Evolutionary conservation across 257 asterid species (phyloP), one percentile per base, ranked within the genome.

Genomic region (Scutellaria barbata): DNA sequence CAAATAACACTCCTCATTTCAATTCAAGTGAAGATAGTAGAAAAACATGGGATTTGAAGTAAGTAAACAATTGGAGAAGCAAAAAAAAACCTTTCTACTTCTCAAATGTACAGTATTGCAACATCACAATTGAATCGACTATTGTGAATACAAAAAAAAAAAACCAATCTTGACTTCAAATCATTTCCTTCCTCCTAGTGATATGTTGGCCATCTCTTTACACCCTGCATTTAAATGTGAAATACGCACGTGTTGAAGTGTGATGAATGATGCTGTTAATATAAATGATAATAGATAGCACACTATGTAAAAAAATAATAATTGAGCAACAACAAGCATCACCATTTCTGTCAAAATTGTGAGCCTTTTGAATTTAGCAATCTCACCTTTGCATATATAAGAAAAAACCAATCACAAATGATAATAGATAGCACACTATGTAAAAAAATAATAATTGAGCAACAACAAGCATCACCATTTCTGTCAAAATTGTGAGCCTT

Each of bases 131-230:
- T 12, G 11, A 45, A 58, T 22, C 3, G 40, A 42, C 6, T 66
- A 25, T 30, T 58, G 5, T 16, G 5, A 10, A 47, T 12, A 47
- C 6, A n/a, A n/a, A n/a, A n/a, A n/a, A n/a, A 46, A 18, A 25
- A 43, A 47, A 58, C n/a, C 62, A 50, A 35, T 40, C 53, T 18
- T 60, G 8, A 54, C 22, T 35, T 63, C 33, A 59, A 63, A 53
- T 52, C 58, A 43, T 61, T 42, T 40, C 54, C 41, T 35, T 72
- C 63, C 54, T 63, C 45, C 2, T 3, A 53, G 35, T 10, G 42
- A 10, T 47, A 40, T 0, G 35, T 42, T 22, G 8, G 46, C 35
- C 35, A 16, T 72, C 45, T 8, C 22, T 47, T 8, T 41, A 50
- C 5, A 10, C 33, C 69, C 65, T 55, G 67, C 35, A 43, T 12